Conservation (phyloP, 495 filamentous ascomycete genomes). For the Trypethelium eluteriae region DNA sequence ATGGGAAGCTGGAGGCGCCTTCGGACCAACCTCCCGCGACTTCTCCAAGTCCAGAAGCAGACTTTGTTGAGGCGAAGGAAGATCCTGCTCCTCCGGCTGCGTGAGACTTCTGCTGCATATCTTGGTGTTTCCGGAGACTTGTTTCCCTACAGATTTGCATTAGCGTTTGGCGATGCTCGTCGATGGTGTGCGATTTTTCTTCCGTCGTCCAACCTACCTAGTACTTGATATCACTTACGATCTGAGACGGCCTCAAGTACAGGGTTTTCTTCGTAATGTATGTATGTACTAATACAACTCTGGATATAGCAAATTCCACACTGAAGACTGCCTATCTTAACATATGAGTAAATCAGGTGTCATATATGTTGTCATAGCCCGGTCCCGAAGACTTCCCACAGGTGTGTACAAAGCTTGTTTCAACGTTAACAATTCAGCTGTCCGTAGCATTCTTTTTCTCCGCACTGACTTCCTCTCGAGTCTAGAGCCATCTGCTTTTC, state of each 20-base stretch:
- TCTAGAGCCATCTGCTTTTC: not conserved
- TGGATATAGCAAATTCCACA: not conserved
- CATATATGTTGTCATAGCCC: too few relatives aligned
- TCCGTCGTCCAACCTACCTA: not conserved
- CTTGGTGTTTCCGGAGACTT: not conserved
- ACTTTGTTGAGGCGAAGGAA: slow-evolving; percentile 28
- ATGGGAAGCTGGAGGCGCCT: slow-evolving; percentile 13
- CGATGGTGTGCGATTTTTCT: not conserved
- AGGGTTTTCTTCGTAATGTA: not conserved
- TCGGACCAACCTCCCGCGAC: not conserved
- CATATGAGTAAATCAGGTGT: too few relatives aligned
- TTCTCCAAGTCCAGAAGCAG: slow-evolving; percentile 19
- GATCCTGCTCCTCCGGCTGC: slow-evolving; percentile 13
- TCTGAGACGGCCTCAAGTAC: not conserved
- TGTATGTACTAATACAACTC: slow-evolving; percentile 9
- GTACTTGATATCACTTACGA: slow-evolving; percentile 4
- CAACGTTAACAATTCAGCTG: too few relatives aligned
- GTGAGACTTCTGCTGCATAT: not conserved
- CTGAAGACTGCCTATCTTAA: not conserved
- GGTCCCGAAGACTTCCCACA: too few relatives aligned
- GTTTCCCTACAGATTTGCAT: not conserved
- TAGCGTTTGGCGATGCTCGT: not conserved
- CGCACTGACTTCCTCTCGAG: too few relatives aligned
- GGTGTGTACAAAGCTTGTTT: too few relatives aligned
- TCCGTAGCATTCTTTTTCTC: too few relatives aligned